Conservation (phyloP, 306 rosid species). For the Cyamopsis tetragonoloba region DNA sequence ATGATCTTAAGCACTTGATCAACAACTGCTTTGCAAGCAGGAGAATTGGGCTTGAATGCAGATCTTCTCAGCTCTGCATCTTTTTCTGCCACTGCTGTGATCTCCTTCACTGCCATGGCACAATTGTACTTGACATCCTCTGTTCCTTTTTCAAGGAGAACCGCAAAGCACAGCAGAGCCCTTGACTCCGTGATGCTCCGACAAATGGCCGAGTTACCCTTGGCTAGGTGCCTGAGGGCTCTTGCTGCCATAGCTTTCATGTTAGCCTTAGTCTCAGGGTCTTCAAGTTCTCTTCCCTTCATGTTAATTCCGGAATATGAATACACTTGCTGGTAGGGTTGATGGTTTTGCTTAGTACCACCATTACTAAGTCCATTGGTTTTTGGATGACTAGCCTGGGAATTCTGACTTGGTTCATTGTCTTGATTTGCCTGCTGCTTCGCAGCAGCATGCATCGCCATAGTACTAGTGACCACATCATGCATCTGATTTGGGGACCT, state of each 20-base stretch:
- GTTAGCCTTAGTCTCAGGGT: constrained; percentile 58
- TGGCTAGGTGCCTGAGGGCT: constrained; percentile 66
- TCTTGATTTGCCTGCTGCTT: constrained; percentile 20
- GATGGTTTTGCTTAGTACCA: constrained; percentile 43
- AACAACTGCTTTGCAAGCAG: constrained; percentile 79
- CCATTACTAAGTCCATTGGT: constrained; percentile 33
- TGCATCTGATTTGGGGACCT: constrained; percentile 48
- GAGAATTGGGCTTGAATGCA: constrained; percentile 83
- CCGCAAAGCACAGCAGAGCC: constrained; percentile 75
- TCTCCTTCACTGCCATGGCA: constrained; percentile 83
- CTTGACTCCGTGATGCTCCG: constrained; percentile 77
- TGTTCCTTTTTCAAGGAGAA: constrained; percentile 65
- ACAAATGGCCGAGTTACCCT: constrained; percentile 58
- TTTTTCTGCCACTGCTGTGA: constrained; percentile 66
- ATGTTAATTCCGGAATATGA: constrained; percentile 39
- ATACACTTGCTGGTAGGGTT: constrained; percentile 32
- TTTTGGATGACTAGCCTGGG: background rate
- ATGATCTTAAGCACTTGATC: constrained; percentile 63
- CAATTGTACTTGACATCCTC: constrained; percentile 60
- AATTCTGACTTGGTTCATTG: constrained; percentile 4
- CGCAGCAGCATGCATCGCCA: constrained; percentile 45
- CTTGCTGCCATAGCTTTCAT: constrained; percentile 87
- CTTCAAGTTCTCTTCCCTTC: constrained; percentile 67
- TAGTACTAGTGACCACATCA: constrained; percentile 47
- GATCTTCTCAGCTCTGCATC: constrained; percentile 72